A percentile compares a stretch with the other conserved stretches of the same genome.
These are phyloP conservation scores for Lycium barbarum DNA, from an alignment of 257 asterid species.

Conservation along the genomic window DNA sequence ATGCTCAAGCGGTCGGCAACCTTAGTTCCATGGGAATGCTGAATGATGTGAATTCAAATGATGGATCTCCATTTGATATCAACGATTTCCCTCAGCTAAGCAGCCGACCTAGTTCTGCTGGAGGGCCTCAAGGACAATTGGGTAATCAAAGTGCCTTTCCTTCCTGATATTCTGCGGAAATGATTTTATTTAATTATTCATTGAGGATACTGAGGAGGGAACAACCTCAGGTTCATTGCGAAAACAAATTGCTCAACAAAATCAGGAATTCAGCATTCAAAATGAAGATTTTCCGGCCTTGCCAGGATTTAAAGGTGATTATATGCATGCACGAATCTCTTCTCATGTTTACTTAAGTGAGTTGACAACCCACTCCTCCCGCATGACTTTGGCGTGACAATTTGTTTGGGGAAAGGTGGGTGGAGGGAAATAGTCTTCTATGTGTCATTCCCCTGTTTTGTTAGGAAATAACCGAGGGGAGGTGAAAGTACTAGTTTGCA, in stretches of 20 bases:
- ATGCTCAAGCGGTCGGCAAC: slow-evolving; percentile 74
- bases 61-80: slow-evolving; percentile 89
- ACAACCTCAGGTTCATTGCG: slow-evolving; percentile 81
- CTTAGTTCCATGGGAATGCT: slow-evolving; percentile 79
- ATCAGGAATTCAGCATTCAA: slow-evolving; percentile 98
- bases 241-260: slow-evolving; percentile 94
- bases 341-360: slow-evolving; percentile 16
- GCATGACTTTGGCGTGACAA: not conserved
- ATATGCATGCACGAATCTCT: slow-evolving; percentile 1
- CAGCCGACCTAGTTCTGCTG: slow-evolving; percentile 96
- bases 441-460: slow-evolving; percentile 7
- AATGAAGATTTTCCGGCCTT: slow-evolving; percentile 99
- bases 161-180: slow-evolving; percentile 31
- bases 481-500: not conserved
- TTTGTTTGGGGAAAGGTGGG: not conserved
- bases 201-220: slow-evolving; percentile 32
- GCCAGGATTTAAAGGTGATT: slow-evolving; percentile 92
- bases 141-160: slow-evolving; percentile 54
- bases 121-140: slow-evolving; percentile 95
- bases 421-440: not conserved
- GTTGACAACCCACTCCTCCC: not conserved
- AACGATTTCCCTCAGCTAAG: slow-evolving; percentile 95
- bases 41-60: slow-evolving; percentile 82
- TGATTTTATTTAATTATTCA: slow-evolving; percentile 33
- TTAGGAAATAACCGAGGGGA: slow-evolving; percentile 12